Conservation (phyloP, 345 rosid species). For the Erysimum cheiranthoides region DNA sequence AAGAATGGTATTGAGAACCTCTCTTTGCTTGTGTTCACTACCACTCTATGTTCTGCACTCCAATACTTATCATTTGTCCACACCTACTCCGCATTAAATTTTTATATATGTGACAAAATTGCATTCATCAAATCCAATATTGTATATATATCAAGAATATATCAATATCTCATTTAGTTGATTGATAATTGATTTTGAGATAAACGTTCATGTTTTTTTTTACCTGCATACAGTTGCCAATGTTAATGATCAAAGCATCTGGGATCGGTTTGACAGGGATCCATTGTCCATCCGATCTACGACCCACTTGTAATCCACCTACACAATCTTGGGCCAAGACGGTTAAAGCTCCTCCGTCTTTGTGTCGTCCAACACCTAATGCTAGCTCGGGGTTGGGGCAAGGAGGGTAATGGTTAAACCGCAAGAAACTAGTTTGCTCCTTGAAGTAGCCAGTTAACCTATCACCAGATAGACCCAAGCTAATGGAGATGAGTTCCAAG, state of each 20-base stretch:
- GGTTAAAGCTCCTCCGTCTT: conserved; percentile 79
- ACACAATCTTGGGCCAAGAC: conserved; percentile 80
- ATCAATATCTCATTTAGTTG: not conserved
- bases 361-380: conserved; percentile 87
- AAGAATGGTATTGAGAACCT: conserved; percentile 70
- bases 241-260: conserved; percentile 71
- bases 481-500: conserved; percentile 66
- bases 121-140: not conserved
- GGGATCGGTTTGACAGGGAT: conserved; percentile 58
- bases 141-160: not conserved
- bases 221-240: conserved; percentile 77
- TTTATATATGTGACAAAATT: not conserved
- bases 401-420: conserved; percentile 82
- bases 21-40: conserved; percentile 63
- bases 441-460: conserved; percentile 60
- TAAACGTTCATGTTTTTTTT: not conserved
- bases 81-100: conserved; percentile 49
- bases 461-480: conserved; percentile 67
- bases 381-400: conserved; percentile 84
- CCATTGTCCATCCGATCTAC: conserved; percentile 83
- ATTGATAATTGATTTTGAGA: not conserved
- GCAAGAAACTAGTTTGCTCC: conserved; percentile 64
- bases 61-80: conserved; percentile 74
- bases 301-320: conserved; percentile 76
- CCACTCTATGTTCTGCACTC: conserved; percentile 80